Base-by-base conservation (phyloP, 331 rosid species). In the Rhamnella rubrinervis region DNA sequence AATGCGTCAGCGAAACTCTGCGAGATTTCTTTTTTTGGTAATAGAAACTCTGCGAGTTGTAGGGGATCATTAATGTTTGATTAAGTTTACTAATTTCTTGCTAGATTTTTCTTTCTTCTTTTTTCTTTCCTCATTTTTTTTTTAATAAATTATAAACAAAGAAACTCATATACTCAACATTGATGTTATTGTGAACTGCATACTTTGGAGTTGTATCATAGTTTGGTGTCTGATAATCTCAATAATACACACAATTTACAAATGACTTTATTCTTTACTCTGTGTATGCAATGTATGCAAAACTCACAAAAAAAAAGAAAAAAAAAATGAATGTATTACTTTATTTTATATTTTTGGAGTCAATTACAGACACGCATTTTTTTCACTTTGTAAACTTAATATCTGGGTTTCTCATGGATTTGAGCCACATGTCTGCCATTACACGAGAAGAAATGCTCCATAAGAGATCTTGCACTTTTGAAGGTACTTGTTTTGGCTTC, bases 401-500 rank as follows among this genome's bases (percentile, higher is more conserved):
- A 61, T 91, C 87, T 68, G 97, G 99, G 74, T 95, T 95, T 76
- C 97, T 84, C 75, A 91, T 84, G 20, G 89, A 82, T 80, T 86
- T 95, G 76, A 95, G 97, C 99, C 99, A 95, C 99, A 91, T 91
- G 65, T 89, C 93, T 6, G 96, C 97, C 86, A 95, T 84, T 25
- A 89, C 86, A 61, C 96, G 66, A 2, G 96, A 91, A 16, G 99
- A 95, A 72, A 91, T 75, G 85, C 92, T 95, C 96, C 97, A 91
- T 19, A 91, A 53, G 71, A 78, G 61, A 72, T 95, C 96, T 62
- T 85, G 88, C 47, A 76, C 89, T 57, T 84, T 86, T 8, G 84
- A 61, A 56, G 59, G 21, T 59, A 62, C 60, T 19, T 73, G 81
- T 60, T 89, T 91, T 61, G 87, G 89, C 60, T 87, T 91, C 90